A percentile compares a stretch with the other conserved stretches of the same genome.
Conservation (phyloP, 495 filamentous ascomycete species). For the Podospora conica region DNA sequence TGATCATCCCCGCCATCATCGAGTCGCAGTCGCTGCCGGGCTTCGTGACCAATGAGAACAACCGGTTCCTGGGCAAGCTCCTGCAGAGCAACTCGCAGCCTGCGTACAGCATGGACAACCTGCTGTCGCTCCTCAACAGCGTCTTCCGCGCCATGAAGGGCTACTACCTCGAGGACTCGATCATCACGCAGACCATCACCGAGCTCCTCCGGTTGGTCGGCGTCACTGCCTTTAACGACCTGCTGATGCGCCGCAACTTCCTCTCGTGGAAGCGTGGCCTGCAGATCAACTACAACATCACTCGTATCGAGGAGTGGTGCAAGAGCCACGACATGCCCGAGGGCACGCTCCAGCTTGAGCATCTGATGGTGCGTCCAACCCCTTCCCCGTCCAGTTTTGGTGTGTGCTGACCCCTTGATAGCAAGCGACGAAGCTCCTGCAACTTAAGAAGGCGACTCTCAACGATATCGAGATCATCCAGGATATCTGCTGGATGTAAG, state of each 20-base stretch:
- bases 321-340: conserved; percentile 99
- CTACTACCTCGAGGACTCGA: conserved; percentile 92
- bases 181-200: conserved; percentile 90
- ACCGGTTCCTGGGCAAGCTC: conserved; percentile 95
- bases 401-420: conserved; percentile 35
- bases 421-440: conserved; percentile 98
- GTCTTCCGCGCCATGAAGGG: conserved; percentile 98
- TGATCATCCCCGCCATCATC: conserved; percentile 99
- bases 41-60: conserved; percentile 97
- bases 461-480: conserved; percentile 99
- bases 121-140: conserved; percentile 91
- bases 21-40: conserved; percentile 97
- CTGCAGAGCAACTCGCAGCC: conserved; percentile 80
- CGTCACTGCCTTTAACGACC: conserved; percentile 97
- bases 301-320: conserved; percentile 99
- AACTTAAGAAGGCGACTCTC: conserved; percentile 97
- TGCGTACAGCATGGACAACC: conserved; percentile 98
- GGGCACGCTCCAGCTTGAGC: conserved; percentile 93
- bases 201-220: conserved; percentile 91
- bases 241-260: conserved; percentile 97
- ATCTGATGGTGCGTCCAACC: conserved; percentile 71
- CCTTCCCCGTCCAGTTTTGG: not conserved
- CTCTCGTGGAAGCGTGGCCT: conserved; percentile 98
- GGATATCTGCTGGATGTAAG: conserved; percentile 99
- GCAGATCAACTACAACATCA: conserved; percentile 99